A percentile compares a stretch with the other conserved stretches of the same genome.
These are phyloP conservation scores for Polyporus arcularius DNA, from an alignment of 768 basidiomycete species.

Conservation along the genomic window DNA sequence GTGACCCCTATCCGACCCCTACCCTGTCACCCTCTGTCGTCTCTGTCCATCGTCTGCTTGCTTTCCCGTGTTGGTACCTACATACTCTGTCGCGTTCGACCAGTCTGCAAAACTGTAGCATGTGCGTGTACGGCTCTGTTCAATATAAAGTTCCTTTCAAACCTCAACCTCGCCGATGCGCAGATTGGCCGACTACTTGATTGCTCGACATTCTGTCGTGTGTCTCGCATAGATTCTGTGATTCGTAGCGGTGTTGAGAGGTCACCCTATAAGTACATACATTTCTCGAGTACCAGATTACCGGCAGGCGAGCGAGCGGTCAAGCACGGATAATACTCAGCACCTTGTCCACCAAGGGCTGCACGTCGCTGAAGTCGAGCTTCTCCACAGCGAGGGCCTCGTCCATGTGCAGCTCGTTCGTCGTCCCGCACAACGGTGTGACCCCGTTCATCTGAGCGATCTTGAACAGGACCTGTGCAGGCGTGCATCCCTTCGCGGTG, in stretches of 20 bases:
- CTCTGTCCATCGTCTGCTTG: slow-evolving; percentile 22
- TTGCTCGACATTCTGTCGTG: too few species aligned
- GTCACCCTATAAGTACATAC: too few species aligned
- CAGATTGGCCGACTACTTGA: not conserved
- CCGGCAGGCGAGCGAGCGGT: not conserved
- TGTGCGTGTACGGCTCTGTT: slow-evolving; percentile 42
- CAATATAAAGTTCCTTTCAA: slow-evolving; percentile 28
- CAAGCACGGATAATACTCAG: not conserved
- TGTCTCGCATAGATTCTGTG: too few species aligned
- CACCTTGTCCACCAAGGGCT: not conserved
- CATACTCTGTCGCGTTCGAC: slow-evolving; percentile 28
- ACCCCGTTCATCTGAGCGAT: slow-evolving; percentile 68
- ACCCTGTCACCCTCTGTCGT: slow-evolving; percentile 11
- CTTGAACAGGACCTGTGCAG: slow-evolving; percentile 68
- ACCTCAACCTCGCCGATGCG: not conserved
- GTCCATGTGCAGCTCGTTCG: slow-evolving; percentile 63
- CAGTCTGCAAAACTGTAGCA: slow-evolving; percentile 40
- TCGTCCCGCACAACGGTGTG: slow-evolving; percentile 77
- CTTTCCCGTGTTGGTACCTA: slow-evolving; percentile 25
- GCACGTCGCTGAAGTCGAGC: slow-evolving; percentile 33
- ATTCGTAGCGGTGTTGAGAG: too few species aligned
- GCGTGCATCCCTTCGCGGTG: slow-evolving; percentile 49
- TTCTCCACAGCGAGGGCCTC: slow-evolving; percentile 56
- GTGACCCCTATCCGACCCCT: not conserved
- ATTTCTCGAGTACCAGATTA: too few species aligned